These are phyloP conservation scores for Pichia paraexigua DNA, from an alignment of 805 yeast species.

Conservation along the genomic window DNA sequence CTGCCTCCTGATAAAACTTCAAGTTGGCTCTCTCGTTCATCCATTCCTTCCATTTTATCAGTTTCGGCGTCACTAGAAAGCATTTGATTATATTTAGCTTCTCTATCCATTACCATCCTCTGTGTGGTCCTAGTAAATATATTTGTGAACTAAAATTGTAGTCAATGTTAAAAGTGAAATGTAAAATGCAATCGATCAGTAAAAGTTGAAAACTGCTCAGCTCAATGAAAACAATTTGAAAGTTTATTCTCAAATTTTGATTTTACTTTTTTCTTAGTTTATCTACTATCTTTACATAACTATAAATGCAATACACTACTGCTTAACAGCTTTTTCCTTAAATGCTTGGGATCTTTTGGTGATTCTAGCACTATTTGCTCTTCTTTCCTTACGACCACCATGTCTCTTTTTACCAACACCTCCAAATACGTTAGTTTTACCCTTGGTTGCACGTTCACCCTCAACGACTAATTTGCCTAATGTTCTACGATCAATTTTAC, in stretches of 20 bases:
- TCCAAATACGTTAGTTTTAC: conserved; percentile 29
- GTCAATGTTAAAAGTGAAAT: too few relatives aligned
- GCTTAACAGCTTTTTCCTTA: conserved; percentile 8
- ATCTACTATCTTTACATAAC: not conserved
- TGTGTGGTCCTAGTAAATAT: not conserved
- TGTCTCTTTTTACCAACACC: conserved; percentile 56
- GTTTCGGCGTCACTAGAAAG: conserved; percentile 81
- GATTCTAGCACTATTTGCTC: conserved; percentile 45
- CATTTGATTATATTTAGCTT: not conserved
- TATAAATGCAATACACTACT: not conserved
- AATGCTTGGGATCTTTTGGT: conserved; percentile 39
- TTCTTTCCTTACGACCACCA: conserved; percentile 45
- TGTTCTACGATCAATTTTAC: conserved; percentile 70
- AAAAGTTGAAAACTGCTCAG: not conserved
- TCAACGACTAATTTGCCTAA: conserved; percentile 56
- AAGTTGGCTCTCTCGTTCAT: conserved; percentile 45
- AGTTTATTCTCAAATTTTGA: not conserved
- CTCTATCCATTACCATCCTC: not conserved
- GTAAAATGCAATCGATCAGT: not conserved
- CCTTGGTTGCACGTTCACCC: conserved; percentile 73
- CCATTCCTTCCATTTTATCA: conserved; percentile 64
- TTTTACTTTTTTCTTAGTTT: not conserved
- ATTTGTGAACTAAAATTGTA: not conserved
- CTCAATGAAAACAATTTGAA: not conserved
- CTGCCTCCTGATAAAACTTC: conserved; percentile 26